phyloP scores from a whole-genome alignment of 768 basidiomycete genomes.

The Auricularia sp. region DNA sequence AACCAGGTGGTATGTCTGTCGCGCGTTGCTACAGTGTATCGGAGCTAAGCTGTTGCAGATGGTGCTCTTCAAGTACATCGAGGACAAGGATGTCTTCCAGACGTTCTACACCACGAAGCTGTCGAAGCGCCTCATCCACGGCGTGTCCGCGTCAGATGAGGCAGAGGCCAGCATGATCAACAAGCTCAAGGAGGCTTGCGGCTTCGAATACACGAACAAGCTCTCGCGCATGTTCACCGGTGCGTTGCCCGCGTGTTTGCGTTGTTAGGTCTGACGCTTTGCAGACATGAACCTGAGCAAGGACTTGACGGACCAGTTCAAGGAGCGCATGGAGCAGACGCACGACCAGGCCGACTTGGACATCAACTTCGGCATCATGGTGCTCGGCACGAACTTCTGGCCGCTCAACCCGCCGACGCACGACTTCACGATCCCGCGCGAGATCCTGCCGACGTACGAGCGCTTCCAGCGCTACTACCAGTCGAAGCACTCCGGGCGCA shows the following conservation, averaged over 20 bases:
- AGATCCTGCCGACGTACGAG: conserved; percentile 80
- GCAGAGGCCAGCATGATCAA: conserved; percentile 96
- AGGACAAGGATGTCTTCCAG: conserved; percentile 98
- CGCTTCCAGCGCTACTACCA: conserved; percentile 91
- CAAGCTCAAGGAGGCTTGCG: conserved; percentile 92
- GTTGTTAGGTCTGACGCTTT: conserved; percentile 3
- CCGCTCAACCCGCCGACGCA: conserved; percentile 74
- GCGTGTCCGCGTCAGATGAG: conserved; percentile 89
- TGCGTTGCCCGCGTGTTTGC: conserved; percentile 18
- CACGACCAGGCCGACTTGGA: conserved; percentile 64
- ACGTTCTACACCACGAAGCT: conserved; percentile 94
- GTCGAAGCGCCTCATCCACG: conserved; percentile 84
- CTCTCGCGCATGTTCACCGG: conserved; percentile 95
- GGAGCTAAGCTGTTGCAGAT: conserved; percentile 43
- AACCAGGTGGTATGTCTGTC: conserved; percentile 67
- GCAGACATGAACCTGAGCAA: conserved; percentile 91
- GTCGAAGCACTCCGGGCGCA: conserved; percentile 86
- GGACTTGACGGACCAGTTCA: conserved; percentile 91
- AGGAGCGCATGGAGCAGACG: conserved; percentile 80
- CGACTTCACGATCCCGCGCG: conserved; percentile 81
- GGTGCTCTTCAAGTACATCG: conserved; percentile 95
- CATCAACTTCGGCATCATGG: conserved; percentile 87
- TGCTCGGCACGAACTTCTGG: conserved; percentile 95
- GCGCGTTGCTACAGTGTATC: not conserved
- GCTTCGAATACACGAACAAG: conserved; percentile 95